phyloP scores from a whole-genome alignment of 805 yeast species.

The Candida loeiensis region DNA sequence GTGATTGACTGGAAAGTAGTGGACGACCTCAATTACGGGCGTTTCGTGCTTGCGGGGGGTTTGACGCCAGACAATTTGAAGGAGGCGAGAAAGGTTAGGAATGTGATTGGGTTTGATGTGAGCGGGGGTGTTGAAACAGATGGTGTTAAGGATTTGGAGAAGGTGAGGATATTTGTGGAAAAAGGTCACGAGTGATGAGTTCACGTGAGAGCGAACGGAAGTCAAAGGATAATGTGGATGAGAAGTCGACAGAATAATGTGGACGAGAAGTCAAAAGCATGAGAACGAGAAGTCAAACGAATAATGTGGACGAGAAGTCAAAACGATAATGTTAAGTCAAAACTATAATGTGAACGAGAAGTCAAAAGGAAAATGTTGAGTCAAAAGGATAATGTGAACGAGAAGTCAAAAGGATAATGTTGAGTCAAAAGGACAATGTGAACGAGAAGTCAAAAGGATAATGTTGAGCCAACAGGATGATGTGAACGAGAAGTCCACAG shows the following conservation, averaged over 20 bases:
- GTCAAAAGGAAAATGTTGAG: no score
- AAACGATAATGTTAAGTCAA: no score
- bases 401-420: no score
- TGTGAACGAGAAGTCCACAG: no score
- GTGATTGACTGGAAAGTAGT: constrained; percentile 63
- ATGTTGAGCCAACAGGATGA: no score
- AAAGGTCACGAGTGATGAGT: not conserved
- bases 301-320: not conserved
- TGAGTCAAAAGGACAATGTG: no score
- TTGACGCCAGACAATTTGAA: constrained; percentile 69
- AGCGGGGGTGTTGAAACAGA: constrained; percentile 89
- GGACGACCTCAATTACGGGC: constrained; percentile 30
- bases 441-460: no score
- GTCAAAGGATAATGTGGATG: no score
- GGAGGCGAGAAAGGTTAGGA: constrained; percentile 46
- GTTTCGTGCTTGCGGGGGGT: constrained; percentile 85
- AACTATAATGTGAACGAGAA: no score
- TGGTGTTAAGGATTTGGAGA: constrained; percentile 67
- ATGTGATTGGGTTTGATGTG: constrained; percentile 89
- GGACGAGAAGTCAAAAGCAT: no score
- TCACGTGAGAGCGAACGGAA: not conserved
- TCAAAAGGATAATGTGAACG: no score
- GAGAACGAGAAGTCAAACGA: not conserved
- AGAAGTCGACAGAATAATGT: no score
- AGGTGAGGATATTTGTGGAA: constrained; percentile 55